These are phyloP conservation scores for Cylindrotheca fusiformis DNA, from an alignment of 108 stramenopile genomes.

Conservation along the genomic window DNA sequence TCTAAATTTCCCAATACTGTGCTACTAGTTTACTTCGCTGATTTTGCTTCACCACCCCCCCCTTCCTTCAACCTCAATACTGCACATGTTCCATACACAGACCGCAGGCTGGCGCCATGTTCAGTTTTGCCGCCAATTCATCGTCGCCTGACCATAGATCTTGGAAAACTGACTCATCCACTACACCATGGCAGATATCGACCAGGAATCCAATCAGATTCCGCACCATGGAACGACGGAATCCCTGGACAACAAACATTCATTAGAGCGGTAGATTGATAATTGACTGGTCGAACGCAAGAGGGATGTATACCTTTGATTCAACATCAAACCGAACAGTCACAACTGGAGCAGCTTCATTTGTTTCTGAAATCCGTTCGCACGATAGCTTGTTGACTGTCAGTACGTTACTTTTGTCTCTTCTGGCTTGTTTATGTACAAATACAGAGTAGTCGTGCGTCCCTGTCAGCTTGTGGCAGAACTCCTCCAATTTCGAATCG, in stretches of 20 bases:
- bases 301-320: conserved; percentile 29
- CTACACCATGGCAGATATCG: conserved; percentile 55
- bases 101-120: conserved; percentile 71
- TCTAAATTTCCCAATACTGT: too few species aligned
- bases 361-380: conserved; percentile 11
- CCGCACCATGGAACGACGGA: conserved; percentile 75
- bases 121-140: conserved; percentile 24
- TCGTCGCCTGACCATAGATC: conserved; percentile 32
- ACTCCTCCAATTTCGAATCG: conserved; percentile 32
- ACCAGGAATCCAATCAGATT: conserved; percentile 78
- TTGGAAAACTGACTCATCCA: conserved; percentile 11
- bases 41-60: too few species aligned
- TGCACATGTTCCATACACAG: conserved; percentile 50
- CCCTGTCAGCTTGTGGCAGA: conserved; percentile 55
- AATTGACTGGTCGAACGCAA: too few species aligned
- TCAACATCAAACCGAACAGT: conserved; percentile 53
- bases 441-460: conserved; percentile 66
- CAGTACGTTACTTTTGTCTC: conserved; percentile 30
- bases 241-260: conserved; percentile 38
- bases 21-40: too few species aligned
- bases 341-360: conserved; percentile 39
- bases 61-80: not conserved
- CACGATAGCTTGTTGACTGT: conserved; percentile 22
- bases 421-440: conserved; percentile 63
- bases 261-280: too few species aligned